Conservation (phyloP, 805 yeast genomes). For the Saccharomycopsis vini region DNA sequence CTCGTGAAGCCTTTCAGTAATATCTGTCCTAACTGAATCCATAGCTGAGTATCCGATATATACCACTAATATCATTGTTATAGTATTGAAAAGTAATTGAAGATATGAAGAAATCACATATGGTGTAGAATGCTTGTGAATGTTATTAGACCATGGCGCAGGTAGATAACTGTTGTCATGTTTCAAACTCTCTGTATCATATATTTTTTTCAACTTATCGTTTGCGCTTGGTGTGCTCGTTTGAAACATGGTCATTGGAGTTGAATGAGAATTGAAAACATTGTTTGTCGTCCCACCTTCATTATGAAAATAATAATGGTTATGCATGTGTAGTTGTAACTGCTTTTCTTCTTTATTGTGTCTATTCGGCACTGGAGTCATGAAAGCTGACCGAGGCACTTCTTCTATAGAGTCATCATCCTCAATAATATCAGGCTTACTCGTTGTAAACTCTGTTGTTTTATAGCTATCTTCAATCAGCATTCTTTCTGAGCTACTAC, state of each 20-base stretch:
- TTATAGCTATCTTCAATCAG: not conserved
- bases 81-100: conserved; percentile 44
- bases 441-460: not conserved
- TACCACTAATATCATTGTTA: conserved; percentile 36
- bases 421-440: not conserved
- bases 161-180: conserved; percentile 7
- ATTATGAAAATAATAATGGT: conserved; percentile 8
- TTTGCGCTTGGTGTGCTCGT: not conserved
- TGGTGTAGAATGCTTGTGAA: conserved; percentile 27
- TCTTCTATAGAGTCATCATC: not conserved
- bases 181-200: no score
- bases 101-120: conserved; percentile 54
- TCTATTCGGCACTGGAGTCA: no score
- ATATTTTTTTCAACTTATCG: no score
- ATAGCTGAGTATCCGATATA: conserved; percentile 37
- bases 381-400: not conserved
- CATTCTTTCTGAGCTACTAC: not conserved
- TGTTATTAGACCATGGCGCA: conserved; percentile 12
- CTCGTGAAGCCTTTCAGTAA: conserved; percentile 40
- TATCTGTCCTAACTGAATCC: conserved; percentile 45
- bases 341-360: no score
- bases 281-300: not conserved
- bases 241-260: not conserved
- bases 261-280: not conserved
- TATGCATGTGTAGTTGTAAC: no score